phyloP scores from a whole-genome alignment of 345 rosid genomes.

The Populus euphratica region DNA sequence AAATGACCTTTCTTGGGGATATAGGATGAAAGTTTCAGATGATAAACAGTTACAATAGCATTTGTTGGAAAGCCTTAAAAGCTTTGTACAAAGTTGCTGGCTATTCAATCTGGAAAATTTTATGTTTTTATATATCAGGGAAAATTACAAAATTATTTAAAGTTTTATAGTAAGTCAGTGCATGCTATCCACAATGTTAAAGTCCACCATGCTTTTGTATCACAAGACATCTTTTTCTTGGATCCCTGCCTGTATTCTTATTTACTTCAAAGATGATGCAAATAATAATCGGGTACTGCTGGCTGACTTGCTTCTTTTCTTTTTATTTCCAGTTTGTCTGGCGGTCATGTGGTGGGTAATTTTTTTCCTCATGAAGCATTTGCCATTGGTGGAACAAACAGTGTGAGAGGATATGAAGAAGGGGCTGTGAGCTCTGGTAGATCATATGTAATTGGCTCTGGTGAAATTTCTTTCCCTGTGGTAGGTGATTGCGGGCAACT shows the following conservation, averaged over 20 bases:
- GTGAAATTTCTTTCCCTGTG: slow-evolving; percentile 86
- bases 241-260: slow-evolving; percentile 3
- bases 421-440: slow-evolving; percentile 96
- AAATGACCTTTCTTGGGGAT: neutral
- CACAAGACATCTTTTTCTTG: neutral
- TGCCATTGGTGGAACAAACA: slow-evolving; percentile 88
- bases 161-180: neutral
- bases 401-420: slow-evolving; percentile 96
- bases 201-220: neutral
- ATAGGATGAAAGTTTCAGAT: neutral
- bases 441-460: slow-evolving; percentile 79
- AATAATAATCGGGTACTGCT: slow-evolving; percentile 7
- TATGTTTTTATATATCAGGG: neutral
- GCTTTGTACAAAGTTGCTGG: neutral
- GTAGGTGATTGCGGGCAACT: slow-evolving; percentile 32
- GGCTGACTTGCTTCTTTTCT: slow-evolving; percentile 17
- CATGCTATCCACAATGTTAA: neutral
- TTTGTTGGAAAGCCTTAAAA: neutral
- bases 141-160: neutral
- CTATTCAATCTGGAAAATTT: neutral
- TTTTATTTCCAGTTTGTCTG: slow-evolving; percentile 56
- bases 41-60: neutral
- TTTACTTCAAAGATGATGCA: neutral
- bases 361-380: slow-evolving; percentile 95
- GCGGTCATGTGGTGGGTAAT: slow-evolving; percentile 83